These are phyloP conservation scores for Saccharomyces hybrid DNA, from an alignment of 1,139 yeast genomes.

Conservation along the genomic window DNA sequence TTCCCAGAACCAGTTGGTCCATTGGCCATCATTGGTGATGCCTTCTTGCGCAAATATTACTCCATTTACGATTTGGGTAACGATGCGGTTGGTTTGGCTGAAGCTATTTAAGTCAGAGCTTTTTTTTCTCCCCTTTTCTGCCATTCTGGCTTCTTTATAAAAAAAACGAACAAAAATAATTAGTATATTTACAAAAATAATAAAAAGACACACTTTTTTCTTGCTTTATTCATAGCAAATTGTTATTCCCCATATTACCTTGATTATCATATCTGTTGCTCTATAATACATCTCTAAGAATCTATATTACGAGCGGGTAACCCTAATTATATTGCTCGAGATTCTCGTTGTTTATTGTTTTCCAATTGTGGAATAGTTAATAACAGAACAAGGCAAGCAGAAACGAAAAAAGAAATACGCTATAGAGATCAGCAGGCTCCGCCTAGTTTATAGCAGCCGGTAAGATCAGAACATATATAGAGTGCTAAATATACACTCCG, in stretches of 20 bases:
- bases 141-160: not conserved
- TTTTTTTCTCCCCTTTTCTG: not conserved
- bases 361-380: not conserved
- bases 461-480: not conserved
- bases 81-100: constrained; percentile 90
- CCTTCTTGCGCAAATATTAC: constrained; percentile 91
- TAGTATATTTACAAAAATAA: not conserved
- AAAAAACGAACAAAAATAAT: not conserved
- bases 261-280: too few species aligned
- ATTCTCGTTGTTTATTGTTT: not conserved
- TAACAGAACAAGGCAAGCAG: not conserved
- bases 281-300: too few species aligned
- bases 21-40: constrained; percentile 91
- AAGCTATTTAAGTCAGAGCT: constrained; percentile 39
- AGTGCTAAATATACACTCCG: not conserved
- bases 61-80: constrained; percentile 85
- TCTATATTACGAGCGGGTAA: not conserved
- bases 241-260: too few species aligned
- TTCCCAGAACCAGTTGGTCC: constrained; percentile 97
- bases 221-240: too few species aligned
- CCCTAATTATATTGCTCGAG: not conserved
- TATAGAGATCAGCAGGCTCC: not conserved
- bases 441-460: not conserved
- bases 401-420: constrained; percentile 2
- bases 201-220: not conserved